A percentile compares a stretch with the other conserved stretches of the same genome.
These are phyloP conservation scores for Boletus chippewaensis DNA, from an alignment of 1,284 basidiomycete genomes.

Conservation along the genomic window DNA sequence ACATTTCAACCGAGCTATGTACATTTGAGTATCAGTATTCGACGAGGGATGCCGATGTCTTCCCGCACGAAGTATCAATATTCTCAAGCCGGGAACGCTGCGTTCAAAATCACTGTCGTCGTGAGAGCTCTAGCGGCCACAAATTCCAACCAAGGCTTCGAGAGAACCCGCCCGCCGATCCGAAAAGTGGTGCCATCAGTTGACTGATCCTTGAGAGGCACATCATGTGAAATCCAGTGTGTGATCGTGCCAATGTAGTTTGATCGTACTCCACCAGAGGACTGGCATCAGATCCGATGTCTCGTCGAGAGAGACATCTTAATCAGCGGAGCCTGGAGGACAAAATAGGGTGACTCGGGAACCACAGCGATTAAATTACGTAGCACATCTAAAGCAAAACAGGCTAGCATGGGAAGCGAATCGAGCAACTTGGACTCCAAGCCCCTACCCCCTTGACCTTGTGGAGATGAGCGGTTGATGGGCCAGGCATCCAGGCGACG, in stretches of 20 bases:
- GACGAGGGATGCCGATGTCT: too few species aligned
- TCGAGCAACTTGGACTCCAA: background rate
- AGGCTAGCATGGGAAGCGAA: background rate
- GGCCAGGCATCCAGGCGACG: background rate
- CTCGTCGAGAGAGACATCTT: too few species aligned
- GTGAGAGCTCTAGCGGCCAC: background rate
- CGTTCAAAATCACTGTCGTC: background rate
- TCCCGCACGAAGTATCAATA: too few species aligned
- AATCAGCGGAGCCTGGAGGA: background rate
- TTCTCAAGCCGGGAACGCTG: background rate
- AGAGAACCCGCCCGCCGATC: too few species aligned
- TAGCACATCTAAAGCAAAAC: background rate
- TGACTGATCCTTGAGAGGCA: too few species aligned
- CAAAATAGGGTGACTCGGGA: background rate
- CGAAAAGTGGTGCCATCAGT: too few species aligned
- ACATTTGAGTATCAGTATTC: background rate
- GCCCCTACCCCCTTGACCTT: too few species aligned
- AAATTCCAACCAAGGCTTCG: background rate
- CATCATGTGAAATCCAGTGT: too few species aligned
- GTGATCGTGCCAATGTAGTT: too few species aligned
- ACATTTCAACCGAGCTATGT: background rate
- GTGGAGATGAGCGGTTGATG: slow-evolving; percentile 6
- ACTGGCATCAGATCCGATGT: too few species aligned
- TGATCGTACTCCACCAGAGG: too few species aligned
- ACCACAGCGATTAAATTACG: background rate